These are phyloP conservation scores for Saccharomyces uvarum DNA, from an alignment of 1,139 yeast genomes.

Conservation along the genomic window DNA sequence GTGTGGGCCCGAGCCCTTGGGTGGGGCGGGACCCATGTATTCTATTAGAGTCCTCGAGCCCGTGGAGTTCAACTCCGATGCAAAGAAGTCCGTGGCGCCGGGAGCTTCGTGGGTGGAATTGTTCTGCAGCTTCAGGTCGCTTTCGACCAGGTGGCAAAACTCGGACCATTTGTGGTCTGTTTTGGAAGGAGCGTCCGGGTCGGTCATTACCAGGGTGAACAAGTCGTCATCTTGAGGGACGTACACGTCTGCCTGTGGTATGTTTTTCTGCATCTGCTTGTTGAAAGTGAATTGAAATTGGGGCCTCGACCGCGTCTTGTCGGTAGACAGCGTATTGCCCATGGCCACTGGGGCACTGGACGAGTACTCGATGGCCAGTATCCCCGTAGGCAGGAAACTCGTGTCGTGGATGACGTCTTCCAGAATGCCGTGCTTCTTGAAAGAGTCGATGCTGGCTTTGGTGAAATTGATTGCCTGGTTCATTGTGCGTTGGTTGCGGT, in stretches of 20 bases:
- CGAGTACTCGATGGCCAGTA: conserved; percentile 41
- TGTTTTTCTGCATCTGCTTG: conserved; percentile 15
- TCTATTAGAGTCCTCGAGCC: conserved; percentile 32
- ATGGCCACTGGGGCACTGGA: conserved; percentile 59
- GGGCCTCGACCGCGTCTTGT: conserved; percentile 61
- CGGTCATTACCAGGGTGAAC: conserved; percentile 73
- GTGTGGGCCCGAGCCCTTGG: conserved; percentile 73
- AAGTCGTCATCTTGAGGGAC: conserved; percentile 37
- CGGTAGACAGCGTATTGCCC: conserved; percentile 65
- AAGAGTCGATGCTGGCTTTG: conserved; percentile 20
- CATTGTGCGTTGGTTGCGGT: conserved; percentile 5
- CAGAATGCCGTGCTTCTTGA: conserved; percentile 27
- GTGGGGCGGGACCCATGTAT: conserved; percentile 81
- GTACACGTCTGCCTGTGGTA: conserved; percentile 32
- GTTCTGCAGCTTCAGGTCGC: conserved; percentile 44
- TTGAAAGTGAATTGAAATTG: conserved; percentile 43
- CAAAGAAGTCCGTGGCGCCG: conserved; percentile 30
- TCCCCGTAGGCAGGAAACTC: conserved; percentile 26
- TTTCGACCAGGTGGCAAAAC: conserved; percentile 66
- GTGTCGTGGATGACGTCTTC: conserved; percentile 26
- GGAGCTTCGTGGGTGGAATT: conserved; percentile 10
- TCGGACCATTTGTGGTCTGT: conserved; percentile 84
- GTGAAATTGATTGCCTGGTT: conserved; percentile 17
- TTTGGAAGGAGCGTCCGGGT: conserved; percentile 89
- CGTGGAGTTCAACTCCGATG: conserved; percentile 9